Evolutionary conservation across 2,329 filamentous ascomycete species (phyloP).

Genomic region (Fusarium palustre): DNA sequence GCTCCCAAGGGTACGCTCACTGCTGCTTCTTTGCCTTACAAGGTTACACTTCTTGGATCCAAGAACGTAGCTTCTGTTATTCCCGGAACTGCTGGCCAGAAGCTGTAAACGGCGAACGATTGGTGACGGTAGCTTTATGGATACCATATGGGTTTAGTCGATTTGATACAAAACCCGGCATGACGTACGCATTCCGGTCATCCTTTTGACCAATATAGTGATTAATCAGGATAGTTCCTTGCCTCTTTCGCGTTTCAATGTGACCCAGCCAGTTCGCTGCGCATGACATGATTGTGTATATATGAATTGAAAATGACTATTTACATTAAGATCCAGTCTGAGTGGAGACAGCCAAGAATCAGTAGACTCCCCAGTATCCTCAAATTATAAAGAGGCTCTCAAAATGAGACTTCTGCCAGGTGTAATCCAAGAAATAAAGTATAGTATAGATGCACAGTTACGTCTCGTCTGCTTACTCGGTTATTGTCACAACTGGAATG

Average conservation of each 20-base stretch:
- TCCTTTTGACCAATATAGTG: neutral
- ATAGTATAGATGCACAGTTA: neutral
- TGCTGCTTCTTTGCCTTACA: conserved; percentile 65
- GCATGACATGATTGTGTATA: rapidly evolving
- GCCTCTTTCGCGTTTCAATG: too few relatives aligned
- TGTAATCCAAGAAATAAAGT: neutral
- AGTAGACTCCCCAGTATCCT: too few relatives aligned
- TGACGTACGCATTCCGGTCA: neutral
- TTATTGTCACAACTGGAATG: neutral
- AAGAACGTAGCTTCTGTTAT: conserved; percentile 59
- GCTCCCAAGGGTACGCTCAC: conserved; percentile 64
- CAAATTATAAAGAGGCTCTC: neutral
- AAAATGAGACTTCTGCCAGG: rapidly evolving
- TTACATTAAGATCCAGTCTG: neutral
- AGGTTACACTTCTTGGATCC: conserved; percentile 57
- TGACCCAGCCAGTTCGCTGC: neutral
- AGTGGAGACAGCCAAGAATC: rapidly evolving
- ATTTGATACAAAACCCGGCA: neutral
- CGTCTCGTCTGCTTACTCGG: rapidly evolving
- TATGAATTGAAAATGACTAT: neutral
- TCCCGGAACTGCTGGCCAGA: conserved; percentile 55
- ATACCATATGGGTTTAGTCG: neutral
- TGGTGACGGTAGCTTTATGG: rapidly evolving
- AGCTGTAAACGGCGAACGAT: conserved; percentile 11
- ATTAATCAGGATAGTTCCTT: neutral